phyloP scores from a whole-genome alignment of 2,329 filamentous ascomycete genomes.

The Akanthomyces lecanii region DNA sequence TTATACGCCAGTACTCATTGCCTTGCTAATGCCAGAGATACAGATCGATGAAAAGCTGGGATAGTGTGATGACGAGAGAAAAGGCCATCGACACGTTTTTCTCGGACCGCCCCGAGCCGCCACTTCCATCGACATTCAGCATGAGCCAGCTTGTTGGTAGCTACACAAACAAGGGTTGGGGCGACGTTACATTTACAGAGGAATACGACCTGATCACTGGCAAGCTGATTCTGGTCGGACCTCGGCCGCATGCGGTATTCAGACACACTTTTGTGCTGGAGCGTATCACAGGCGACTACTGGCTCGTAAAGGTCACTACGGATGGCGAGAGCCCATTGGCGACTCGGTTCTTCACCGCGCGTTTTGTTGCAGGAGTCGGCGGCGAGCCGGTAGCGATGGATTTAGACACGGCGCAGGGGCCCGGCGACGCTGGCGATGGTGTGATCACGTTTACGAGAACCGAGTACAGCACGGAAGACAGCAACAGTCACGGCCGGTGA shows the following conservation, averaged over 20 bases:
- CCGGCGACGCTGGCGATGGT: neutral
- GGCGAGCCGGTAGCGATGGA: neutral
- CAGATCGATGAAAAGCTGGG: neutral
- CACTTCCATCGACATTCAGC: neutral
- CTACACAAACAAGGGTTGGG: neutral
- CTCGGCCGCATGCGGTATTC: neutral
- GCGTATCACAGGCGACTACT: conserved; percentile 6
- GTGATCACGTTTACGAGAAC: neutral
- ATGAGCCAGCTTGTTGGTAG: neutral
- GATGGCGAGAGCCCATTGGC: neutral
- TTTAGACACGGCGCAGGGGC: neutral
- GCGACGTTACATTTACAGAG: neutral
- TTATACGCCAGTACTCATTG: no score
- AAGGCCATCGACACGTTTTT: neutral
- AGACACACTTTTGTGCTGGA: neutral
- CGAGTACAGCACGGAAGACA: no score
- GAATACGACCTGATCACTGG: neutral
- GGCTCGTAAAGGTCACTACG: neutral
- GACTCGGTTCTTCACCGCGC: neutral
- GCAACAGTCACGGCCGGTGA: no score
- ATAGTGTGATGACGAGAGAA: neutral
- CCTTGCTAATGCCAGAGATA: neutral
- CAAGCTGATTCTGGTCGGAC: neutral
- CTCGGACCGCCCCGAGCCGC: neutral
- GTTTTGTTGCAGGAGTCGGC: neutral